These are phyloP conservation scores for Amesomyces nigricolor DNA, from an alignment of 2,329 filamentous ascomycete species.

Conservation along the genomic window DNA sequence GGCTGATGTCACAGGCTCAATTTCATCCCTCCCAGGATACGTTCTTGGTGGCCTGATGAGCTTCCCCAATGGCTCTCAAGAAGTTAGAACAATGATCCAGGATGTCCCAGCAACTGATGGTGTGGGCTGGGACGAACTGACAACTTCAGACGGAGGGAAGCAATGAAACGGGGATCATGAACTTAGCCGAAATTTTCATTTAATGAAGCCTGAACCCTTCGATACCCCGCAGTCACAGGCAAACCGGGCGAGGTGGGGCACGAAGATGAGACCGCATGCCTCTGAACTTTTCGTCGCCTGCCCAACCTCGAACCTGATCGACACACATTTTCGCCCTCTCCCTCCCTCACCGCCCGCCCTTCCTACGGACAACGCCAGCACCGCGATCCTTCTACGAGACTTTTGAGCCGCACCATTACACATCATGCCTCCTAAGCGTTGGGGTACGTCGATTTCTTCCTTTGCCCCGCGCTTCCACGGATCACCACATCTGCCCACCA, in stretches of 20 bases:
- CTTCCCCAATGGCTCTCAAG: too few species aligned
- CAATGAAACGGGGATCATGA: too few species aligned
- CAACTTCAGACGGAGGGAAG: too few species aligned
- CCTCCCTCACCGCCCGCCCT: background rate
- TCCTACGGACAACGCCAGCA: background rate
- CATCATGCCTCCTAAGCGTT: conserved; percentile 35
- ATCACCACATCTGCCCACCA: background rate
- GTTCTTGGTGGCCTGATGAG: too few species aligned
- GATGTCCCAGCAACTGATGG: too few species aligned
- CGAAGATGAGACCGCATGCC: background rate
- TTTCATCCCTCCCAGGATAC: too few species aligned
- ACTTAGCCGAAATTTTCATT: too few species aligned
- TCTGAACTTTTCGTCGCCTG: conserved; percentile 4
- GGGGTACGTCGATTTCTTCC: conserved; percentile 33
- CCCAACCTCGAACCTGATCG: conserved; percentile 10
- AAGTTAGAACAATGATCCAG: too few species aligned
- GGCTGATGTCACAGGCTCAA: too few species aligned
- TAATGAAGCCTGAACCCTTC: too few species aligned
- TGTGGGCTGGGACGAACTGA: too few species aligned
- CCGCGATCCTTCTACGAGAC: background rate
- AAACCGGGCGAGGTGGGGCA: too few species aligned
- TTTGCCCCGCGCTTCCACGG: conserved; percentile 19
- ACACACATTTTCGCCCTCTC: background rate
- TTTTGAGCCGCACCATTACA: conserved; percentile 16
- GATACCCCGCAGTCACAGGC: background rate